Conservation (phyloP, 768 basidiomycete genomes). For the Saitozyma podzolica region DNA sequence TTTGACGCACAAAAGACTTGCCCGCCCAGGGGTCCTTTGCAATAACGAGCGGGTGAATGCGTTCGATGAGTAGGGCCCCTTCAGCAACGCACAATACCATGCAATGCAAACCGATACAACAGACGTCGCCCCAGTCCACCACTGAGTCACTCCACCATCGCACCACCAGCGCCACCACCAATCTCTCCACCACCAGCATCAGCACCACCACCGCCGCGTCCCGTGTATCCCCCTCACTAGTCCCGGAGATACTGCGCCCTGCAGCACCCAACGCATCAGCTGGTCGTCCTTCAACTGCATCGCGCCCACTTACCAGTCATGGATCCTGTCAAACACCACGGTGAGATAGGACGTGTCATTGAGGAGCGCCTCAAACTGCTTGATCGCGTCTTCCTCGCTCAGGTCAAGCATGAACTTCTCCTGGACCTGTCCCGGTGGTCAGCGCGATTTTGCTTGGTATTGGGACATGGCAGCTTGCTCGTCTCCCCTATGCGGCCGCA, state of each 20-base stretch:
- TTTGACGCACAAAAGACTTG: too few relatives aligned
- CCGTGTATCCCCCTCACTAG: slow-evolving; percentile 4
- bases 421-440: slow-evolving; percentile 69
- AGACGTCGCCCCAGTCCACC: background rate
- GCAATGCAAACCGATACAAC: too few relatives aligned
- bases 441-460: background rate
- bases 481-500: too few relatives aligned
- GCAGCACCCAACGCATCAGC: background rate
- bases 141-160: background rate
- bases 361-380: slow-evolving; percentile 87
- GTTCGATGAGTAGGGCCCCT: too few relatives aligned
- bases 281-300: background rate
- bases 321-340: slow-evolving; percentile 88
- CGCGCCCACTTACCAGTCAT: slow-evolving; percentile 53
- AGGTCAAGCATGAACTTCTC: slow-evolving; percentile 95
- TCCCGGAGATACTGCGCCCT: slow-evolving; percentile 48
- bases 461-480: background rate
- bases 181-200: background rate
- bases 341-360: slow-evolving; percentile 95
- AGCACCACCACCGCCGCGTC: background rate
- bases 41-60: too few relatives aligned
- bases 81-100: too few relatives aligned
- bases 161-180: background rate
- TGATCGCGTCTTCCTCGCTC: slow-evolving; percentile 94
- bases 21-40: too few relatives aligned